Base-by-base conservation (phyloP, 2,329 filamentous ascomycete genomes). In the Myrmaecium sp. region DNA sequence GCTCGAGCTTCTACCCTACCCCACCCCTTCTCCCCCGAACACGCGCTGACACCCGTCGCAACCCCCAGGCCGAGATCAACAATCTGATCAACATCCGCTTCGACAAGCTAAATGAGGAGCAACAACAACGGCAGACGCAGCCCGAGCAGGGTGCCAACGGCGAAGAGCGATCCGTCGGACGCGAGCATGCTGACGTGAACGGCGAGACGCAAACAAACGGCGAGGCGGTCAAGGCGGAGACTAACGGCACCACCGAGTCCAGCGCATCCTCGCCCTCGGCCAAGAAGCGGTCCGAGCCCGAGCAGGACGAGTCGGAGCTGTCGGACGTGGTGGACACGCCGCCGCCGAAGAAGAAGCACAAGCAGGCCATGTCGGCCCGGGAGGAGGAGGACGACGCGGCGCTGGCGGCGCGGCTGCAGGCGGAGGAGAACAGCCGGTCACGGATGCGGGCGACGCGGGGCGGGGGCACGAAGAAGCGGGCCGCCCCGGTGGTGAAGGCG, bases 371-470 rank as follows among this genome's bases (percentile, higher is more conserved):
- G 45, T 66, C 68, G 22, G 64, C 69, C 15, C n/a, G n/a, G n/a
- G n/a, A n/a, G n/a, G 57, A 68, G 37, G 81, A 92, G 36, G 75
- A 79, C 17, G 89, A 98, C 52, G 89, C 86, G 17, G 72, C 77
- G 23, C 69, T 86, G 34, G 89, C 89, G 1, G 83, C 83, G 10
- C 71, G 77, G 49, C 62, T 98, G 18, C 89, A 98, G 53, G 86
- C 83, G 0, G 80, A 95, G 51, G 82, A 94, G 56, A 92, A 95
- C 51, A 64, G 70, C 37, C 32, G 56, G 26, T 60, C 57, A 3
- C 62, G 70, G 22, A 72, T 70, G 25, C 65, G 81, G 28, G 67
- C 79, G 11, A 94, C 84, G 3, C 68, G 86, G 23, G 80, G 81
- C 5, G 79, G 74, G 7, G 69, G 55, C 25, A 31, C 31, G 17